Percentiles rank a stretch among this genome's conserved stretches.
phyloP scores from a whole-genome alignment of 1,284 basidiomycete genomes.

The Leccinum angustisporum region DNA sequence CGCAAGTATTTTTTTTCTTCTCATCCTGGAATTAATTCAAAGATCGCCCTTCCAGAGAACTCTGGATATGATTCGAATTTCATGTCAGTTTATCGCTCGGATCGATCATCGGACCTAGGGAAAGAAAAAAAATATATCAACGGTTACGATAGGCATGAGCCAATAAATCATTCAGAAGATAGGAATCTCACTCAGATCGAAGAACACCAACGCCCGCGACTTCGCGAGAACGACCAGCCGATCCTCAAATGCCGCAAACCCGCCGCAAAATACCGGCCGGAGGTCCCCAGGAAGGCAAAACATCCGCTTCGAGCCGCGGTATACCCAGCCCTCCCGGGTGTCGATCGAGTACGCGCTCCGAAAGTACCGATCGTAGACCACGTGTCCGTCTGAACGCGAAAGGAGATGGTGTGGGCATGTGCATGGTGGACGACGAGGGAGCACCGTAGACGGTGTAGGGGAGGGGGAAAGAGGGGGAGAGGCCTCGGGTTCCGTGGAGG shows the following conservation, averaged over 20 bases:
- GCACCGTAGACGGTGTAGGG: not conserved
- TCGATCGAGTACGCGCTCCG: constrained; percentile 18
- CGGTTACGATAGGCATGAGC: not conserved
- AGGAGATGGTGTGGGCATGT: constrained; percentile 15
- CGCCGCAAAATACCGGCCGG: constrained; percentile 14
- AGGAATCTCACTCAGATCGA: constrained; percentile 19
- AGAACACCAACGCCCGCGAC: constrained; percentile 7
- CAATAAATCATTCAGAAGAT: not conserved
- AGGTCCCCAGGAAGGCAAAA: constrained; percentile 22
- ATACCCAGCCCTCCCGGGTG: constrained; percentile 18
- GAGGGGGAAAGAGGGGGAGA: not conserved
- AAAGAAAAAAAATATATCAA: not conserved
- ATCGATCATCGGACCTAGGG: constrained; percentile 13
- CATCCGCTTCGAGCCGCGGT: constrained; percentile 15
- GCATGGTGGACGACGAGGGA: not conserved
- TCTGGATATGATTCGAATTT: not conserved
- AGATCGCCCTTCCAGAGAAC: not conserved
- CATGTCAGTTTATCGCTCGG: not conserved
- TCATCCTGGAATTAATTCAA: not conserved
- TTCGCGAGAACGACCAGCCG: constrained; percentile 11
- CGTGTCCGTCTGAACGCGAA: constrained; percentile 15
- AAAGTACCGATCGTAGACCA: constrained; percentile 22
- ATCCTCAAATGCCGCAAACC: constrained; percentile 14
- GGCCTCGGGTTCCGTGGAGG: not conserved
- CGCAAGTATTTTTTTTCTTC: not conserved